Conservation (phyloP, 352 stramenopile genomes). For the Pythium rishiriense region DNA sequence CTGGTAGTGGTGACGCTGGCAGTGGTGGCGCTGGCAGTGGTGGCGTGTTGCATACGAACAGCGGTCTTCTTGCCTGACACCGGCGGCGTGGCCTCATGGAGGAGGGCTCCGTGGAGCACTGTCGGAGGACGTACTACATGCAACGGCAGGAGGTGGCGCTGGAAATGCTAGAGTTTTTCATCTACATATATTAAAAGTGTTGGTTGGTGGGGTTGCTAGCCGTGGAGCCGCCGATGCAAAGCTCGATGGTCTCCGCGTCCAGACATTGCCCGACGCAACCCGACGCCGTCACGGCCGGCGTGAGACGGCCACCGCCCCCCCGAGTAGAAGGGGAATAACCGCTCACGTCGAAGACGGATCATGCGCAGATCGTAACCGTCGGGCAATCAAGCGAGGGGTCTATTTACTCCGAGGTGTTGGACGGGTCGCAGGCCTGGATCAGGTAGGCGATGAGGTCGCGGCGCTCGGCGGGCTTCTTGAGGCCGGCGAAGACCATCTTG, state of each 20-base stretch:
- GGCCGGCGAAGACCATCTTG: conserved; percentile 99
- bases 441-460: conserved; percentile 99
- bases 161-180: conserved; percentile 12
- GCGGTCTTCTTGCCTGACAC: too few relatives aligned
- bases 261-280: not conserved
- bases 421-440: conserved; percentile 77
- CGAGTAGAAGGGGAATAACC: too few relatives aligned
- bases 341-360: not conserved
- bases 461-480: conserved; percentile 98
- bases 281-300: too few relatives aligned
- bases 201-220: not conserved
- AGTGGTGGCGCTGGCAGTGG: too few relatives aligned
- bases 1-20: too few relatives aligned
- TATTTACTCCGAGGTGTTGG: conserved; percentile 43
- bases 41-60: too few relatives aligned
- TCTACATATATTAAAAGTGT: conserved; percentile 35
- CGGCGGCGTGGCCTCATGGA: not conserved
- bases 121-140: not conserved
- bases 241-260: not conserved
- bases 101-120: not conserved
- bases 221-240: too few relatives aligned
- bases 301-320: too few relatives aligned
- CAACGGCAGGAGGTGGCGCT: not conserved
- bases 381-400: not conserved
- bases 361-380: not conserved